Evolutionary conservation across 495 filamentous ascomycete species (phyloP), one percentile per base, ranked within the genome.

Genomic region (Penicillium simplicissimum): DNA sequence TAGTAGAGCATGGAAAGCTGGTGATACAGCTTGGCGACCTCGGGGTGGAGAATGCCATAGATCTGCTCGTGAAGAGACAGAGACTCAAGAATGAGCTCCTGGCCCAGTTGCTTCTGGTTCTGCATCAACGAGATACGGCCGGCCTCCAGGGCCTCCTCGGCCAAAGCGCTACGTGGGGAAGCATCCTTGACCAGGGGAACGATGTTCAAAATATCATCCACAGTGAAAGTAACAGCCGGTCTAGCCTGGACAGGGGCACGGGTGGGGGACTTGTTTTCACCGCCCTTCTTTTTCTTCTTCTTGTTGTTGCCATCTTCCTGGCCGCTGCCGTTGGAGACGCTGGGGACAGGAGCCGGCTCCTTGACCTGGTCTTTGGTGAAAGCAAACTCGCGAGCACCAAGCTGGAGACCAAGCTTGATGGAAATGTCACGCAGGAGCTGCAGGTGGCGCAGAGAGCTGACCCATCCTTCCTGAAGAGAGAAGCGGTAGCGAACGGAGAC

Each of bases 1-100:
- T 91, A 97, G 78, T 96, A 97, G 45, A 98, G 82, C 84, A 95
- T 96, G 8, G 96, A 96, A 33, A 99, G 82, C 40, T 89, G 90
- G 74, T 96, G 91, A 79, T 99, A 99, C 36, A 96, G 88, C 73
- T 94, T 87, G 57, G 94, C 93, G 65, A 98, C 93, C 76, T 99
- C 96, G 11, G 96, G 92, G 72, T 99, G 96, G 23, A 99, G 83
- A 42, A 97, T 93, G 59, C 96, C 96, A 68, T 99, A 99, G 69
- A 99, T 97, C 76, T 99, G 96, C 78, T 99, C 96, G 68, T 99
- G 92, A 34, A 99, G 82, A 49, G 95, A 96, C 61, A 99, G 81
- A 21, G 93, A 96, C 73, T 99, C 96, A 48, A 98, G 81, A 38
- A 99, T 85, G 53, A 99, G 85, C 73, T 98, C 95, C 78, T 97